Percentiles rank a stretch among this genome's conserved stretches.
These are phyloP conservation scores for Scleromitrula shiraiana DNA, from an alignment of 2,329 filamentous ascomycete species.

Conservation along the genomic window DNA sequence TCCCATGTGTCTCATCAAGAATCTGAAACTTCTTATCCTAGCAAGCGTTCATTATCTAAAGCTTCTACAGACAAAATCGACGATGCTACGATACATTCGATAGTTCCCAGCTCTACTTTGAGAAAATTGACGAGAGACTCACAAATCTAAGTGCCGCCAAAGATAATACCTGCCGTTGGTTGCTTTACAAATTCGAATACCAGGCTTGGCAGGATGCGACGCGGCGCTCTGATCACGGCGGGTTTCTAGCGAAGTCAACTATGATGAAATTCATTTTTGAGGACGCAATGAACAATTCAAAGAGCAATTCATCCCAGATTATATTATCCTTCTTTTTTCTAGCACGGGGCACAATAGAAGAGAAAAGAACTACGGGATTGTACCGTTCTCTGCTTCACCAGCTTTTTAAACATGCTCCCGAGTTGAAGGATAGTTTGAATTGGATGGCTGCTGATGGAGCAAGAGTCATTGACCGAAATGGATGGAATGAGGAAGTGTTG, in stretches of 20 bases:
- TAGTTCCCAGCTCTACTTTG: slow-evolving; percentile 33
- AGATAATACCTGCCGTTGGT: slow-evolving; percentile 35
- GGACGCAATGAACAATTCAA: slow-evolving; percentile 17
- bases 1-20: background rate
- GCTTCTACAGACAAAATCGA: slow-evolving; percentile 7
- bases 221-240: slow-evolving; percentile 27
- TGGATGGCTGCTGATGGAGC: slow-evolving; percentile 22
- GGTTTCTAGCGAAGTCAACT: slow-evolving; percentile 40
- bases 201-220: slow-evolving; percentile 32
- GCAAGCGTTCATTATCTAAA: background rate
- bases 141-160: slow-evolving; percentile 32
- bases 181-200: slow-evolving; percentile 31
- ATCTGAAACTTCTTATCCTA: background rate
- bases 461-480: slow-evolving; percentile 16
- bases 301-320: slow-evolving; percentile 15
- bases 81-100: slow-evolving; percentile 12
- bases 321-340: slow-evolving; percentile 31
- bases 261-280: slow-evolving; percentile 34
- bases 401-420: slow-evolving; percentile 31
- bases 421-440: slow-evolving; percentile 28
- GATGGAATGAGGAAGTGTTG: slow-evolving; percentile 25
- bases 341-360: slow-evolving; percentile 29
- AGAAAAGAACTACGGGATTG: slow-evolving; percentile 40
- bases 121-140: slow-evolving; percentile 33
- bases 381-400: slow-evolving; percentile 43